Conservation (phyloP, 768 basidiomycete genomes). For the Russula emetica region DNA sequence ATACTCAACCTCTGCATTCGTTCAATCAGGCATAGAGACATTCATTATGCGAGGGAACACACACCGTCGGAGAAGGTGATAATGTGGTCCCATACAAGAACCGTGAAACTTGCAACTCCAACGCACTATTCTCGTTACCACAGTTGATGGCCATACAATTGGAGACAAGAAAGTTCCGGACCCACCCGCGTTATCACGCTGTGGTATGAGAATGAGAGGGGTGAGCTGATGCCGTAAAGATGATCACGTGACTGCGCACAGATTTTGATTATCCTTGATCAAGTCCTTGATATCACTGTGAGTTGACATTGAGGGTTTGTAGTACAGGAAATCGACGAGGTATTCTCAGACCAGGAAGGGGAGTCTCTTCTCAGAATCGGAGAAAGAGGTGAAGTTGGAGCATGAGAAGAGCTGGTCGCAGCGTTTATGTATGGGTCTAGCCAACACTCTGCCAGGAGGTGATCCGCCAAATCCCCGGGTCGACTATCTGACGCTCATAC, state of each 20-base stretch:
- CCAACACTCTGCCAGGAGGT: background rate
- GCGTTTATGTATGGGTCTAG: background rate
- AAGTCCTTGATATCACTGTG: no score
- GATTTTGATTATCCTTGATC: conserved; percentile 1
- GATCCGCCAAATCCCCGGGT: background rate
- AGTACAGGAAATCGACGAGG: background rate
- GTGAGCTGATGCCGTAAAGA: background rate
- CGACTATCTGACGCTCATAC: background rate
- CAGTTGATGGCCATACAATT: background rate
- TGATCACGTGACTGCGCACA: conserved; percentile 11
- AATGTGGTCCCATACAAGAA: conserved; percentile 55
- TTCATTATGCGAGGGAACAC: background rate
- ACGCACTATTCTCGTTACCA: conserved; percentile 40
- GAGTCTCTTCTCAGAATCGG: background rate
- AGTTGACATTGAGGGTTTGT: background rate
- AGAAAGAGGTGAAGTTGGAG: background rate
- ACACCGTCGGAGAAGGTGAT: conserved; percentile 49
- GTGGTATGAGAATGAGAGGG: background rate
- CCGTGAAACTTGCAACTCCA: conserved; percentile 47
- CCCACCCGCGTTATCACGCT: conserved; percentile 5
- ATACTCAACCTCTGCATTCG: no score
- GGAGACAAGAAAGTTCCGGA: no score
- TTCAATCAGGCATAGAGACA: background rate
- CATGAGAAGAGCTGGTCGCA: background rate
- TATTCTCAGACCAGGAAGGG: background rate